Evolutionary conservation across 2,329 filamentous ascomycete genomes (phyloP).

Genomic region (Huntiella omanensis): DNA sequence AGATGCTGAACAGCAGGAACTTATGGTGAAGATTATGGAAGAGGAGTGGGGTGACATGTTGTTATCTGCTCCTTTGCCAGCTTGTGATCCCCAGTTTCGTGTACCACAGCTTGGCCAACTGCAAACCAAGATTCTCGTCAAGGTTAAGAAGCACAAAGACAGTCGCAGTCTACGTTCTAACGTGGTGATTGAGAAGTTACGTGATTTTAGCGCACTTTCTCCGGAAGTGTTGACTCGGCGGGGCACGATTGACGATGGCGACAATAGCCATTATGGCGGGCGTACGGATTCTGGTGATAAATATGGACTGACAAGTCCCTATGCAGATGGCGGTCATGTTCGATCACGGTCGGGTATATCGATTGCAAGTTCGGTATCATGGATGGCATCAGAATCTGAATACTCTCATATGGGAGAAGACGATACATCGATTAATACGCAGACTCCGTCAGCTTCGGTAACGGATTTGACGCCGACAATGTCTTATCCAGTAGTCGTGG

Average conservation of each 20-base stretch:
- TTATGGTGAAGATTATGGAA: conserved; percentile 88
- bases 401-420: not conserved
- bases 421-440: not conserved
- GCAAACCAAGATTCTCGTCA: conserved; percentile 63
- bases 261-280: not conserved
- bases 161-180: conserved; percentile 12
- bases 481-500: not conserved
- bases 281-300: too few relatives aligned
- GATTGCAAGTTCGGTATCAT: not conserved
- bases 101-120: conserved; percentile 56
- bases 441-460: not conserved
- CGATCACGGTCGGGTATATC: not conserved
- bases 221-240: conserved; percentile 2
- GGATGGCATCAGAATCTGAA: conserved; percentile 1
- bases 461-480: not conserved
- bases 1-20: conserved; percentile 60
- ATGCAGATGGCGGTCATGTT: not conserved
- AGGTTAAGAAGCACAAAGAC: conserved; percentile 46
- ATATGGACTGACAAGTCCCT: not conserved
- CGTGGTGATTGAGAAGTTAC: conserved; percentile 15
- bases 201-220: conserved; percentile 14
- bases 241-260: not conserved
- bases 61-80: conserved; percentile 37
- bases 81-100: conserved; percentile 30
- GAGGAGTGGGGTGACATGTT: conserved; percentile 66